Base-by-base conservation (phyloP, 352 stramenopile species). In the Pythium guiyangense region DNA sequence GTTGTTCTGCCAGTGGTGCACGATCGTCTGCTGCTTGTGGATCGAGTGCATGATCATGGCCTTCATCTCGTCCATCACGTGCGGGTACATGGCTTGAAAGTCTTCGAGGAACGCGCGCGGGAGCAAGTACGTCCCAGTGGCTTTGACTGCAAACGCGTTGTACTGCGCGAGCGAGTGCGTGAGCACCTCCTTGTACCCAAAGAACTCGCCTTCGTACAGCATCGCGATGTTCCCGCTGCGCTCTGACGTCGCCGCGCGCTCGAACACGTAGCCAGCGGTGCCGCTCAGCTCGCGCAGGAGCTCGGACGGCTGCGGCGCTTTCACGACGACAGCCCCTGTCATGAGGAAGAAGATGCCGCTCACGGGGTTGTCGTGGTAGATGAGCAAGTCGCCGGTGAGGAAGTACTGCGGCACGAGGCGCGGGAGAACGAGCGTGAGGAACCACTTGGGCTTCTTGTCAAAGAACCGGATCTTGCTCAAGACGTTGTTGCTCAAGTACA, bases 361-460 rank as follows among this genome's bases (percentile, higher is more conserved):
- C 17, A 87, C 71, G 3, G 68, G 67, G 39, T 88, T 90, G 22
- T 79, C 69, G 20, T 88, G 69, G 49, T 88, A 90, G 25, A 92
- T 88, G 6, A 90, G 39, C 48, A 92, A 66, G 49, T 92, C 81
- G 2, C 81, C 73, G 22, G 80, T 60, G 3, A 88, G 55, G 39
- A 82, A 92, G 60, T 74, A 92, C 52, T 92, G 81, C 4, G 81
- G 81, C 10, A 86, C 67, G 4, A 92, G 63, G 22, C 77, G 66
- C 22, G 79, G 81, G 14, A 92, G 57, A 14, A 92, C 54, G 18
- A 92, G 60, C 15, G 81, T 86, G 17, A 92, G 57, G 56, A 92
- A 92, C 81, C 81, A 92, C 42, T 92, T 92, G 4, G 81, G 81
- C 27, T 92, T 92, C 52, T 92, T 92, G 51, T 92, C 81, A 29